Base-by-base conservation (phyloP, 1,284 basidiomycete genomes). In the Mycena sp. region DNA sequence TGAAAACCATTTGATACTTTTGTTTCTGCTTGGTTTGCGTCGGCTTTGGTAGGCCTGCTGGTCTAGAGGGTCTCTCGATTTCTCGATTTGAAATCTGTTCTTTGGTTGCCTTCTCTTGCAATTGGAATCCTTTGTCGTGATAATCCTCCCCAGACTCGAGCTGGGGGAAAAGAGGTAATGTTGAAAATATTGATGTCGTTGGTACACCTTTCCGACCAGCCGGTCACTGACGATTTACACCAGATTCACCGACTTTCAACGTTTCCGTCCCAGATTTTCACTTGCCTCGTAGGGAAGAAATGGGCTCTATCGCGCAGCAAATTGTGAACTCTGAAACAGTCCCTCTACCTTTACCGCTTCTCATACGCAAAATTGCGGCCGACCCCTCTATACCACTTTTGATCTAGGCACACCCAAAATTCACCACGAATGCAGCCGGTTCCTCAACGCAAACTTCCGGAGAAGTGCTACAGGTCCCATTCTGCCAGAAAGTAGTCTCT, bases 1-100 rank as follows among this genome's bases (percentile, higher is more conserved):
- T 50, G 48, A 50, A 25, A 50, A 50, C 21, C 48, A 50, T 38
- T 37, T 21, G 19, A 50, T 17, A 6, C 19, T 9, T 35, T 11
- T 37, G 29, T 50, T 50, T 50, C 12, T 50, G 48, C 12, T 50
- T 50, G 48, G 48, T 37, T 50, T 50, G 46, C 32, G 32, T 50
- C 48, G 17, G 26, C 48, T 7, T 50, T 50, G 23, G 43, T 6
- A 44, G 6, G 43, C 43, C 48, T 35, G 46, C 46, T 32, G 46
- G 46, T 10, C 29, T 23, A 21, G 29, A 49, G 29, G 46, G 32
- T 50, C n/a, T 37, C 48, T 50, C 32, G 32, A 49, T 50, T 50
- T 50, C 48, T 50, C 11, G 4, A 35, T 50, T 50, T 10, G 12
- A 50, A 25, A 10, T 50, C 48, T 25, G 32, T 50, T 50, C 32